These are phyloP conservation scores for Raddia guianensis DNA, from an alignment of 176 grass and related monocot genomes.

Conservation along the genomic window DNA sequence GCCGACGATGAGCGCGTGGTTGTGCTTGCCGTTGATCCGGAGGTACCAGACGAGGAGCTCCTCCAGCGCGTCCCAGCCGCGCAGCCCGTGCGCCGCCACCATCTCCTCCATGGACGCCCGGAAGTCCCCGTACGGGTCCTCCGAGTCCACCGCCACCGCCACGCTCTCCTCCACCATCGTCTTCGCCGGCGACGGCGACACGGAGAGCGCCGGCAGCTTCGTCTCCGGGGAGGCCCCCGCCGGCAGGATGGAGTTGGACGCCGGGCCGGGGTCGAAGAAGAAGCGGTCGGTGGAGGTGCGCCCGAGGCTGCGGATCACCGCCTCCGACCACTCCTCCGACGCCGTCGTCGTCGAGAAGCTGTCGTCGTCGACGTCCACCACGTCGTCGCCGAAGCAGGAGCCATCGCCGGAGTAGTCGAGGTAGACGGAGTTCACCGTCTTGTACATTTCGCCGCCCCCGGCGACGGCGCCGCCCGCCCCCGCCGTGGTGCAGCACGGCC, in stretches of 20 bases:
- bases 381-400: constrained; percentile 33
- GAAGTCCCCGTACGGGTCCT: constrained; percentile 84
- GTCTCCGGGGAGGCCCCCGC: constrained; percentile 10
- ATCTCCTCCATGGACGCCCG: constrained; percentile 90
- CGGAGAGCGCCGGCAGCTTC: background rate
- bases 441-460: constrained; percentile 26
- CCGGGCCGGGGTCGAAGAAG: constrained; percentile 62
- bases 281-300: constrained; percentile 42
- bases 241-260: constrained; percentile 76
- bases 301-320: constrained; percentile 44
- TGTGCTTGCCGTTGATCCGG: constrained; percentile 76
- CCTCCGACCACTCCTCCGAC: constrained; percentile 46
- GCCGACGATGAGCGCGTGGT: constrained; percentile 74
- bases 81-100: constrained; percentile 74
- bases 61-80: constrained; percentile 60
- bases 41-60: constrained; percentile 84
- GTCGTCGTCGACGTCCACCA: constrained; percentile 15
- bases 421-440: constrained; percentile 56
- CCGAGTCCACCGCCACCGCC: constrained; percentile 82
- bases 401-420: constrained; percentile 38
- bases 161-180: constrained; percentile 80
- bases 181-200: background rate
- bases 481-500: background rate
- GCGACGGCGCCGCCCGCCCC: background rate
- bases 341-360: constrained; percentile 15